Base-by-base conservation (phyloP, 2,329 filamentous ascomycete species). In the Dothidotthia symphoricarpi region DNA sequence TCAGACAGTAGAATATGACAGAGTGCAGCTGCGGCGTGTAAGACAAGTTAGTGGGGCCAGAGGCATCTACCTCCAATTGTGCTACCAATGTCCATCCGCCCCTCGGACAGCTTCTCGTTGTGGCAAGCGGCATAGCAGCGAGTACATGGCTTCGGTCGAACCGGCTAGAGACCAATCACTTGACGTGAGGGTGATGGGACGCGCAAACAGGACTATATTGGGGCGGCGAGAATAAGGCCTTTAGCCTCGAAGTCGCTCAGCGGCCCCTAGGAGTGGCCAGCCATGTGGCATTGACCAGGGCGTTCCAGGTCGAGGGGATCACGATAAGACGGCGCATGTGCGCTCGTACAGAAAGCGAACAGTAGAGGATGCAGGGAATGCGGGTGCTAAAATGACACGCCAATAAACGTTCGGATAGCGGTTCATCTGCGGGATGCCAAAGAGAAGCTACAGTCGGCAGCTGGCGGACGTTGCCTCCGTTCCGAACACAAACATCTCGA, bases 91-190 rank as follows among this genome's bases (percentile, higher is more conserved):
- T 32, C 44, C 40, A 47, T 51, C 46, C 43, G 49, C 49, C 47
- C 49, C 31, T 51, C 51, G 57, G 55, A 41, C 49, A 31, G 25
- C 29, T 28, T 28, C 39, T 43, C 19, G 25, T 50, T 51, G 49
- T 54, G 53, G 60, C 63, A 61, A 64, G 61, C 55, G 61, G 60
- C 59, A 54, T 58, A 46, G 55, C 54, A 46, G 35, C 45, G 51
- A 55, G 51, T 49, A 55, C 47, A 57, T 52, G 54, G 57, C 51
- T 57, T 42, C 51, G 53, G 51, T 47, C 55, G 43, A 41, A 27
- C 53, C 48, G 50, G 45, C 31, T 41, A 45, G 25, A 28, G 33
- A 34, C 62, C 61, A 66, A 64, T 66, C 44, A 61, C 34, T 33
- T 22, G 24, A 15, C 29, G 27, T 31, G 41, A 29, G 37, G 49